phyloP scores from a whole-genome alignment of 2,329 filamentous ascomycete genomes.

The Monilinia laxa region DNA sequence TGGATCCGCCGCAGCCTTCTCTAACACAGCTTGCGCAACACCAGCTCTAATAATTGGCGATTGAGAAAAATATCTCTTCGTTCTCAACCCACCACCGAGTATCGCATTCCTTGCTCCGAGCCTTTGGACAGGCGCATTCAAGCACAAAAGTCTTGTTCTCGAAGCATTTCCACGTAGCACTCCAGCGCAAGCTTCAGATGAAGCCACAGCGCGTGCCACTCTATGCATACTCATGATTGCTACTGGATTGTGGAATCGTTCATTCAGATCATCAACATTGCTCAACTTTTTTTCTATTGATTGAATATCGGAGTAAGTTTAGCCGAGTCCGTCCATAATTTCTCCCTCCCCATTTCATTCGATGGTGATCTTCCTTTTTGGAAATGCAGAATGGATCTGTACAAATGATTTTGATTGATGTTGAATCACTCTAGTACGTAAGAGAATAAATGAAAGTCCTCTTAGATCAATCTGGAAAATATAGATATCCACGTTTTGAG shows the following conservation, averaged over 20 bases:
- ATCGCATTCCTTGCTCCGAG: constrained; percentile 25
- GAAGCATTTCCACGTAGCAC: constrained; percentile 30
- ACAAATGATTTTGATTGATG: neutral
- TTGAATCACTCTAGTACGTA: neutral
- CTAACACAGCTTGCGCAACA: constrained; percentile 39
- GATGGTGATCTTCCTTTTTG: neutral
- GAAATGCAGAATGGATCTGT: neutral
- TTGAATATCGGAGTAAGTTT: constrained; percentile 15
- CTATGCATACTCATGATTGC: constrained; percentile 37
- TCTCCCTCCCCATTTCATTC: neutral
- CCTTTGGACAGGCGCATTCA: constrained; percentile 34
- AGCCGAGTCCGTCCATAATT: constrained; percentile 15
- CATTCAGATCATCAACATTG: constrained; percentile 14
- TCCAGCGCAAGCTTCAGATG: constrained; percentile 32
- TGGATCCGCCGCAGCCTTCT: constrained; percentile 37
- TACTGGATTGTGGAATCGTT: constrained; percentile 12
- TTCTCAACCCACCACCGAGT: constrained; percentile 25
- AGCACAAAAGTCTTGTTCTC: constrained; percentile 37
- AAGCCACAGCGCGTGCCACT: constrained; percentile 36
- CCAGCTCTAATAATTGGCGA: constrained; percentile 33
- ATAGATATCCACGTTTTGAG: neutral
- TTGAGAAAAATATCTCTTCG: constrained; percentile 38
- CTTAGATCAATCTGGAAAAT: neutral
- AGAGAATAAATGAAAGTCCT: neutral
- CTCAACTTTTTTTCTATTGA: constrained; percentile 28